Evolutionary conservation across 2,329 filamentous ascomycete species (phyloP).

Genomic region (Microcera coccophila): DNA sequence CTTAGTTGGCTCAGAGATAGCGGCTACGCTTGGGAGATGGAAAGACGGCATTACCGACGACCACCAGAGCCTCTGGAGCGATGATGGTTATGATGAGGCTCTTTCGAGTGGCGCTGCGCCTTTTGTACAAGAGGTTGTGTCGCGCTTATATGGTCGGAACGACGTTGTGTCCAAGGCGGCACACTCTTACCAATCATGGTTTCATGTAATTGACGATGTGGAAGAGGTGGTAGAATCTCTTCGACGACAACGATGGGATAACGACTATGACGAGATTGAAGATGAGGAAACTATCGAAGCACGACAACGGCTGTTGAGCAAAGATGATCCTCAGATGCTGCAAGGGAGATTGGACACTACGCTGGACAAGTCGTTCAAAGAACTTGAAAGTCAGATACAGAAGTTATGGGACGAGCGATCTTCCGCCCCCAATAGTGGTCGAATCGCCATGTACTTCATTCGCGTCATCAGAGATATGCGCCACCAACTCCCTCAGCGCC

Average conservation of each 20-base stretch:
- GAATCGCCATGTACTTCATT: conserved; percentile 62
- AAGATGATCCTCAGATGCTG: conserved; percentile 65
- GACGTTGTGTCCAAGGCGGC: conserved; percentile 60
- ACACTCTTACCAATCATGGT: conserved; percentile 68
- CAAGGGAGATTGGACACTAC: conserved; percentile 56
- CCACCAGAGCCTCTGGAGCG: conserved; percentile 63
- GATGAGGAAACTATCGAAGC: conserved; percentile 67
- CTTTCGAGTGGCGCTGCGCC: conserved; percentile 59
- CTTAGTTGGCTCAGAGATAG: conserved; percentile 61
- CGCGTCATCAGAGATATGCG: conserved; percentile 73
- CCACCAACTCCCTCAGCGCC: conserved; percentile 55
- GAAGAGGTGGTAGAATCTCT: conserved; percentile 61
- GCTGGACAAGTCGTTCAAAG: conserved; percentile 53
- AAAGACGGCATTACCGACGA: conserved; percentile 48
- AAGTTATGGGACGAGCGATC: conserved; percentile 47
- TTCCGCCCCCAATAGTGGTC: conserved; percentile 46
- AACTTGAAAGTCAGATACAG: conserved; percentile 54
- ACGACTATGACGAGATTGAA: conserved; percentile 68
- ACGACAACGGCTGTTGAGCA: conserved; percentile 64
- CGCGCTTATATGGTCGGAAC: conserved; percentile 69
- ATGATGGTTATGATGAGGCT: conserved; percentile 59
- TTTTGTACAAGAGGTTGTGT: conserved; percentile 67
- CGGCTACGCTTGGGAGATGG: conserved; percentile 59
- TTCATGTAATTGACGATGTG: conserved; percentile 65
- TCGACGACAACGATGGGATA: conserved; percentile 68